phyloP scores from a whole-genome alignment of 2,329 filamentous ascomycete species.

The Aspergillus spinulosporus region DNA sequence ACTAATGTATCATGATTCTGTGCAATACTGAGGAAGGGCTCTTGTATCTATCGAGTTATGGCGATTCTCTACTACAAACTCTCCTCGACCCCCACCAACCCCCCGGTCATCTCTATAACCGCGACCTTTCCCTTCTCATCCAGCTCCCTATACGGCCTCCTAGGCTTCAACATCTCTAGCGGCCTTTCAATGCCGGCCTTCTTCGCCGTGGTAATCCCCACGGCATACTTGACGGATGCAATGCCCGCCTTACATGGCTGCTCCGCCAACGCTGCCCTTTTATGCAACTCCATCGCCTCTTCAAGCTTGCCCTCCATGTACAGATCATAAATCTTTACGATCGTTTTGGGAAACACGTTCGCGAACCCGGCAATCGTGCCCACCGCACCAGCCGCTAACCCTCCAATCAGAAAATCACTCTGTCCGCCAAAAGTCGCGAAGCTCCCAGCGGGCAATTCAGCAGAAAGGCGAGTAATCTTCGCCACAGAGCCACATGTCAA shows the following conservation, averaged over 20 bases:
- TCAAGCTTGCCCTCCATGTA: slow-evolving; percentile 58
- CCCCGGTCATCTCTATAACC: slow-evolving; percentile 43
- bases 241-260: slow-evolving; percentile 66
- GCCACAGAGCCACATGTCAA: slow-evolving; percentile 64
- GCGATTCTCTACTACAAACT: not conserved
- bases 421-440: slow-evolving; percentile 73
- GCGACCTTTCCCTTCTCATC: slow-evolving; percentile 47
- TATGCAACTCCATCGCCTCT: slow-evolving; percentile 63
- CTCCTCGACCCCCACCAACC: slow-evolving; percentile 44
- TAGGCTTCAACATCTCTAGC: slow-evolving; percentile 58
- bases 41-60: not conserved
- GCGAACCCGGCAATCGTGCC: slow-evolving; percentile 61
- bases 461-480: slow-evolving; percentile 59
- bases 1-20: not conserved
- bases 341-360: slow-evolving; percentile 58
- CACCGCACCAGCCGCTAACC: slow-evolving; percentile 53
- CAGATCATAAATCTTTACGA: slow-evolving; percentile 60
- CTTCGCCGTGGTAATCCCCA: slow-evolving; percentile 59
- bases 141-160: slow-evolving; percentile 59
- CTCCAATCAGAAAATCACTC: slow-evolving; percentile 66
- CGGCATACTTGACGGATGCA: slow-evolving; percentile 68
- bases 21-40: not conserved
- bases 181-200: slow-evolving; percentile 61
- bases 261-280: slow-evolving; percentile 65
- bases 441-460: slow-evolving; percentile 52